A percentile compares a stretch with the other conserved stretches of the same genome.
phyloP scores from a whole-genome alignment of 2,329 filamentous ascomycete species.

The Sordariomycetes sp. region DNA sequence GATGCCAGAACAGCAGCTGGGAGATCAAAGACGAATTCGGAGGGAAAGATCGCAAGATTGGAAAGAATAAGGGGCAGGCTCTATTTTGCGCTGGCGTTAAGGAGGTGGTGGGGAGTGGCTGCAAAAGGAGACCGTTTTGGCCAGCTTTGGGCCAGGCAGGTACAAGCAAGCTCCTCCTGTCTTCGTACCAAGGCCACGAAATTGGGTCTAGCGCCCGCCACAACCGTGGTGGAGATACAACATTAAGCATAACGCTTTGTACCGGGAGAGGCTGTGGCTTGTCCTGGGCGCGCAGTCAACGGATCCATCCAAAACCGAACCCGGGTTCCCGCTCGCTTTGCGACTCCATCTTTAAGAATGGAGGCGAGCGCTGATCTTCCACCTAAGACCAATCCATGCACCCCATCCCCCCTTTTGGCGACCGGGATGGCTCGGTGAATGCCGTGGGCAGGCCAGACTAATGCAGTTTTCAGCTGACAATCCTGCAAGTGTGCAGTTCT shows the following conservation, averaged over 20 bases:
- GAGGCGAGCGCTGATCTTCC: neutral
- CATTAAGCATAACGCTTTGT: neutral
- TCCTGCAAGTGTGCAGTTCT: neutral
- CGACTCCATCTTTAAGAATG: neutral
- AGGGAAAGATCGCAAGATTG: constrained; percentile 3
- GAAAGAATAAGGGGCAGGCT: neutral
- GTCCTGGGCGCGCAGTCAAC: neutral
- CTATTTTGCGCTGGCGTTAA: neutral
- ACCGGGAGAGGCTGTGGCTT: neutral
- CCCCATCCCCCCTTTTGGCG: neutral
- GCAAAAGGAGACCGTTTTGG: neutral
- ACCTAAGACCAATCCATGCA: neutral
- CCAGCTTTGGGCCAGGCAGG: neutral
- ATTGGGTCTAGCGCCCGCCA: neutral
- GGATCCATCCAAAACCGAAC: neutral
- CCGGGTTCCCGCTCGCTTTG: neutral
- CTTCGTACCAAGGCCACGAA: neutral
- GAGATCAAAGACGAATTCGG: neutral
- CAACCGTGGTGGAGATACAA: neutral
- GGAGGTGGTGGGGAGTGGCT: neutral
- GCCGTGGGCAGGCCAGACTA: too few species aligned
- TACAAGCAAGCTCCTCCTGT: neutral
- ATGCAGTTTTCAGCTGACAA: neutral
- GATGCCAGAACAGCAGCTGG: neutral
- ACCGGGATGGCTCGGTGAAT: too few species aligned